phyloP scores from a whole-genome alignment of 2,329 filamentous ascomycete genomes.

The Colletotrichum truncatum region DNA sequence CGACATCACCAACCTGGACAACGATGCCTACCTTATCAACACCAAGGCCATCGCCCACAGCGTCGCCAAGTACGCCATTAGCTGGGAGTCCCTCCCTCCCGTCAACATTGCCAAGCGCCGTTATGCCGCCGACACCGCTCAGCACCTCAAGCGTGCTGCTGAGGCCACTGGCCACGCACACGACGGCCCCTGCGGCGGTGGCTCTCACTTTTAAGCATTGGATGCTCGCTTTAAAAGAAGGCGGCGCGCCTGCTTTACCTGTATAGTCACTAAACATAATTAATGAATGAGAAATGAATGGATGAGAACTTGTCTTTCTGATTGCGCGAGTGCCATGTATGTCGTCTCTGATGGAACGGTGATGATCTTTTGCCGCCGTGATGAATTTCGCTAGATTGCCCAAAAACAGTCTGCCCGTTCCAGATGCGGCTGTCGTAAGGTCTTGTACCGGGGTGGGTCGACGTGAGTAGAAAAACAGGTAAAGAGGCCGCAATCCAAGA shows the following conservation, averaged over 20 bases:
- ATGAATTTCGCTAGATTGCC: too few species aligned
- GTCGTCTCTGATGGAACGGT: too few species aligned
- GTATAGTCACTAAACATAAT: not conserved
- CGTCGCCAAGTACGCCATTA: slow-evolving; percentile 50
- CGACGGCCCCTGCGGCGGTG: slow-evolving; percentile 41
- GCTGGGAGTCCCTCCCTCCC: slow-evolving; percentile 45
- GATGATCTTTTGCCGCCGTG: too few species aligned
- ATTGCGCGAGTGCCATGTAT: too few species aligned
- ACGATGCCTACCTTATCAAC: slow-evolving; percentile 56
- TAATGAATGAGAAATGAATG: not conserved
- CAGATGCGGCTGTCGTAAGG: too few species aligned
- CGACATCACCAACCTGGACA: slow-evolving; percentile 46
- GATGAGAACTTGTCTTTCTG: not conserved
- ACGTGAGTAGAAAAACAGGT: too few species aligned
- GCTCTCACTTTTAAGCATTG: not conserved
- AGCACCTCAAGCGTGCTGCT: slow-evolving; percentile 37
- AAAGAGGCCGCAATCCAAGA: too few species aligned
- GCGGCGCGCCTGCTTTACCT: too few species aligned
- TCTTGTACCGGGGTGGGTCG: too few species aligned
- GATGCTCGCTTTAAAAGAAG: not conserved
- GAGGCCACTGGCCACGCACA: slow-evolving; percentile 37
- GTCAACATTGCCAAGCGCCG: slow-evolving; percentile 38
- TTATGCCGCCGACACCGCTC: slow-evolving; percentile 40
- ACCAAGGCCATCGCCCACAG: slow-evolving; percentile 52
- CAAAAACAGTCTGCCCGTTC: too few species aligned